Evolutionary conservation across 2,329 filamentous ascomycete genomes (phyloP), one percentile per base, ranked within the genome.

Genomic region (Aspergillus pseudoviridinutans): DNA sequence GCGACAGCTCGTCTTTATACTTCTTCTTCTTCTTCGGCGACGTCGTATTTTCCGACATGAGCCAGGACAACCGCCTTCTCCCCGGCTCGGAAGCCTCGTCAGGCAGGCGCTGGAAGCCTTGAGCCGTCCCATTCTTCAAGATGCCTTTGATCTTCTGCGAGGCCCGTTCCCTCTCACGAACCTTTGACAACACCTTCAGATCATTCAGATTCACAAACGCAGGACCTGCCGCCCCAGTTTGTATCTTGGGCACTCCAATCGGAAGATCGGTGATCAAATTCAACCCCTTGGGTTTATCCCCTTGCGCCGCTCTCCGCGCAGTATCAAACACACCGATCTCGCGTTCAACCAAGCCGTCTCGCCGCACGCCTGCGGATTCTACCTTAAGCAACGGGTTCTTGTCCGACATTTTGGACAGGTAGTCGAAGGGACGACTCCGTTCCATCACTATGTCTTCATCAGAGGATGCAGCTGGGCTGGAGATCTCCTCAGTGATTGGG

Each of bases 251-350:
- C 25, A 58, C 57, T 25, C 60, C 42, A 10, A 59, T 54, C 0
- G 70, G 66, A 56, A 80, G 77, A 56, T 76, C 70, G 10, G 76
- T 79, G 20, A 78, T 70, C 32, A 80, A 58, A 56, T 78, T 78
- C 55, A 79, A 56, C 2, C 74, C 76, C 5, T 75, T 66, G 1
- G 72, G 73, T 32, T 65, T 64, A 25, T 69, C 67, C 1, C 22
- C 44, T 10, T 24, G 71, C 54, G 63, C 61, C 17, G 57, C 63
- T 58, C 61, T 64, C 24, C 9, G 41, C 49, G 17, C 41, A 49
- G 8, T 55, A 47, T 22, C 25, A 25, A 52, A 46, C 14, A 24
- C 50, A 12, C 10, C n/a, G 27, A 12, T 24, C 24, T 47, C 44
- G 20, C 44, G 44, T 20, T 51, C 50, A 28, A 32, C 25, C n/a